phyloP scores from a whole-genome alignment of 306 rosid species.

The Quercus berberidifolia region DNA sequence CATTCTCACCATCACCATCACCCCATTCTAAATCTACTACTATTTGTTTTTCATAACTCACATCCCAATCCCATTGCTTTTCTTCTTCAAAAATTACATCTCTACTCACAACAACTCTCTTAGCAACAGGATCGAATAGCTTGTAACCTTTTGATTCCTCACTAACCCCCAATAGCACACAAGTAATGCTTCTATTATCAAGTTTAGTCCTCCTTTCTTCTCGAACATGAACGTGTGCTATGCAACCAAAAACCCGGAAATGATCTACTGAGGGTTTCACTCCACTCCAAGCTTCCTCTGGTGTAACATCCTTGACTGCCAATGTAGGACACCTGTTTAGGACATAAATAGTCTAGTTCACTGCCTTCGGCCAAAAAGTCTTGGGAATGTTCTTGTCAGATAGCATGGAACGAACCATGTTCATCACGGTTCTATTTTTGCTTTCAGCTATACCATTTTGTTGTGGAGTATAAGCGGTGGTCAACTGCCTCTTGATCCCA shows the following conservation, averaged over 20 bases:
- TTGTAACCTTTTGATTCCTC: conserved; percentile 19
- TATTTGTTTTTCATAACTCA: conserved; percentile 1
- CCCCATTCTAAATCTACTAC: conserved; percentile 8
- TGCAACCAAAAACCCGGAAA: not conserved
- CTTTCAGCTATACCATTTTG: not conserved
- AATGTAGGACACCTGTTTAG: conserved; percentile 10
- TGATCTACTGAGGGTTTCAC: not conserved
- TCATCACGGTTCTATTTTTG: conserved; percentile 11
- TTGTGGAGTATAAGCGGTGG: conserved; percentile 7
- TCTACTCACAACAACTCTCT: conserved; percentile 4
- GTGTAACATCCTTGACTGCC: not conserved
- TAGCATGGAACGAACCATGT: conserved; percentile 14
- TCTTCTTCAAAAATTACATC: conserved; percentile 23
- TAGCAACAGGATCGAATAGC: not conserved
- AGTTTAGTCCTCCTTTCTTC: not conserved
- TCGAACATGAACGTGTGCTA: conserved; percentile 9
- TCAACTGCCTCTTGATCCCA: conserved; percentile 16
- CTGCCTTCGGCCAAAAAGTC: conserved; percentile 12
- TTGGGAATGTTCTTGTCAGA: conserved; percentile 8
- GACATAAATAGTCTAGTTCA: conserved; percentile 1
- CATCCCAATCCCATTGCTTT: not conserved
- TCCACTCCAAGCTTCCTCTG: conserved; percentile 8
- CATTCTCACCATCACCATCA: not conserved
- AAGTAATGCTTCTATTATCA: not conserved
- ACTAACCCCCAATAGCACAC: conserved; percentile 4